Evolutionary conservation across 2,329 filamentous ascomycete genomes (phyloP).

Genomic region (Botrytis tulipae): DNA sequence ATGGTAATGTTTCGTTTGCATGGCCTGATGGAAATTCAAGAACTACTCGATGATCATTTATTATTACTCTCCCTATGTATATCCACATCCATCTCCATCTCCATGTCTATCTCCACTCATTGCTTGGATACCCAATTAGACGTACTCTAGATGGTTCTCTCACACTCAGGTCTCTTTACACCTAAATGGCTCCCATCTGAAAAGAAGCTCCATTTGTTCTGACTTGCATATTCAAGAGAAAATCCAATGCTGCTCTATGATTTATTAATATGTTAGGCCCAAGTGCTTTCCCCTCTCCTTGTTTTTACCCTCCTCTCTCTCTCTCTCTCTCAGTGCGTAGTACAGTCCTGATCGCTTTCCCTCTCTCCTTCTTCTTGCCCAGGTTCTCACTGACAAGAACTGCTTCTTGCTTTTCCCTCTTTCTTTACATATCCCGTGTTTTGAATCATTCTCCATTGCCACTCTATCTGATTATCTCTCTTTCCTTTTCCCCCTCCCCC

Average conservation of each 20-base stretch:
- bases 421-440: background rate
- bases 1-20: background rate
- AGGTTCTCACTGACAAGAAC: background rate
- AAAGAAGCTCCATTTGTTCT: constrained; percentile 11
- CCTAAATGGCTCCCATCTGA: background rate
- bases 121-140: background rate
- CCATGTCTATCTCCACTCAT: background rate
- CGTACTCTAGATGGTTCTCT: background rate
- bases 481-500: background rate
- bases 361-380: background rate
- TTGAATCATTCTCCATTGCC: constrained; percentile 2
- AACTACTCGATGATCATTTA: background rate
- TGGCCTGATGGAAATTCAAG: background rate
- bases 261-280: background rate
- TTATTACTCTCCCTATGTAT: background rate
- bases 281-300: background rate
- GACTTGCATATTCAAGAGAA: constrained; percentile 15
- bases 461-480: background rate
- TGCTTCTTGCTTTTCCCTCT: background rate
- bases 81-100: background rate
- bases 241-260: constrained; percentile 17
- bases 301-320: background rate
- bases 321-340: background rate
- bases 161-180: background rate
- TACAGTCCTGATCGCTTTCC: background rate